These are phyloP conservation scores for Ceratocystis papillata DNA, from an alignment of 2,329 filamentous ascomycete genomes.

Conservation along the genomic window DNA sequence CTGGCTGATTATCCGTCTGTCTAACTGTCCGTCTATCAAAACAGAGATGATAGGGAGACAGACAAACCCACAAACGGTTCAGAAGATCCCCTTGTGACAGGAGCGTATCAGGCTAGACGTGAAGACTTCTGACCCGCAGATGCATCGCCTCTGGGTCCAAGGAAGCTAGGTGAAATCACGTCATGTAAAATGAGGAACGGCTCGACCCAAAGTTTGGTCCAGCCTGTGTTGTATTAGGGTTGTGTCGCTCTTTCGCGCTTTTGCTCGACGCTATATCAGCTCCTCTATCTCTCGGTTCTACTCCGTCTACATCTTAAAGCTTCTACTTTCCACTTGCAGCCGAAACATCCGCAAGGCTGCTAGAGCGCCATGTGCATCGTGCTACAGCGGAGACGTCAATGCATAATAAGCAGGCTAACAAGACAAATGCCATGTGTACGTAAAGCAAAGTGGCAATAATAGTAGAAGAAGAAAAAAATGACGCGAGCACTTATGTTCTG, in stretches of 20 bases:
- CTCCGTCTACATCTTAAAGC: not conserved
- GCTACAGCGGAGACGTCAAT: not conserved
- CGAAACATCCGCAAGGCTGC: not conserved
- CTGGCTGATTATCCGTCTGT: not conserved
- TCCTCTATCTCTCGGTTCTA: not conserved
- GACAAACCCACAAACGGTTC: too few species aligned
- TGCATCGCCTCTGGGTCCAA: too few species aligned
- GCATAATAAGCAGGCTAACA: not conserved
- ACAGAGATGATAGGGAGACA: too few species aligned
- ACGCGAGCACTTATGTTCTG: not conserved
- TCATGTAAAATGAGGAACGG: too few species aligned
- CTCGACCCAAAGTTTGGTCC: too few species aligned
- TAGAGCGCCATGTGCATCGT: slow-evolving; percentile 4
- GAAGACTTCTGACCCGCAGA: too few species aligned
- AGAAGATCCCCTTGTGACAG: too few species aligned
- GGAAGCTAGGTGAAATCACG: too few species aligned
- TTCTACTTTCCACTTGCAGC: not conserved
- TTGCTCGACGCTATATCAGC: not conserved
- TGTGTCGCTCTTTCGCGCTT: not conserved
- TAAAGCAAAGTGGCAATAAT: not conserved
- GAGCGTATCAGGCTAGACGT: too few species aligned
- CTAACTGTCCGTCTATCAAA: not conserved
- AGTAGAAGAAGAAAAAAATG: not conserved
- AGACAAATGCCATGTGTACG: not conserved
- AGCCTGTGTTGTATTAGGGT: too few species aligned